Percentiles rank a stretch among this genome's conserved stretches.
Conservation (phyloP, 176 grass and related monocot species). For the Aegilops longissima region DNA sequence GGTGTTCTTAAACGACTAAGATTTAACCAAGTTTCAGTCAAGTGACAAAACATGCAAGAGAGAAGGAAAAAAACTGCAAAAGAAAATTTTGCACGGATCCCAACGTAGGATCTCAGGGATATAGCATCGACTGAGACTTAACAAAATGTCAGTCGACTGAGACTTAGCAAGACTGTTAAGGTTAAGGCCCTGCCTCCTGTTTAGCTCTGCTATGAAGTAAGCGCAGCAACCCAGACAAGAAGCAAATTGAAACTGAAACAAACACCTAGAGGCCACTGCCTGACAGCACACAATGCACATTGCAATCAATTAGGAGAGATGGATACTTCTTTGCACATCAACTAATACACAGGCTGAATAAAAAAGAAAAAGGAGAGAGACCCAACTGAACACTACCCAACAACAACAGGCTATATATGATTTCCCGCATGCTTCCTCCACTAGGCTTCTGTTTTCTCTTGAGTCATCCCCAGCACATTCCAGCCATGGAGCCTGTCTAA, state of each 20-base stretch:
- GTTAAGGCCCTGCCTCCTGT: too few relatives aligned
- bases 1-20: too few relatives aligned
- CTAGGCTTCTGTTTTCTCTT: background rate
- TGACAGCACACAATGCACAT: background rate
- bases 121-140: too few relatives aligned
- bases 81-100: too few relatives aligned
- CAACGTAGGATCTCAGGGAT: too few relatives aligned
- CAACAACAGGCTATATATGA: constrained; percentile 35
- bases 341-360: background rate
- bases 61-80: too few relatives aligned
- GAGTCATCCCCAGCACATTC: constrained; percentile 1
- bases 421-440: background rate
- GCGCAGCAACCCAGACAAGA: background rate
- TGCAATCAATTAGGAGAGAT: background rate
- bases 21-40: too few relatives aligned
- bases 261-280: background rate
- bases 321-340: constrained; percentile 13
- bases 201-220: too few relatives aligned
- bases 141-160: too few relatives aligned
- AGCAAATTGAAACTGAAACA: background rate
- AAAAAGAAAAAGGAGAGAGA: background rate
- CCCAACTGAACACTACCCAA: constrained; percentile 27
- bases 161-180: too few relatives aligned
- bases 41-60: too few relatives aligned
- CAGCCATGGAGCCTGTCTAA: constrained; percentile 18